These are phyloP conservation scores for Xanthoceras sorbifolium DNA, from an alignment of 345 rosid species.

Conservation along the genomic window DNA sequence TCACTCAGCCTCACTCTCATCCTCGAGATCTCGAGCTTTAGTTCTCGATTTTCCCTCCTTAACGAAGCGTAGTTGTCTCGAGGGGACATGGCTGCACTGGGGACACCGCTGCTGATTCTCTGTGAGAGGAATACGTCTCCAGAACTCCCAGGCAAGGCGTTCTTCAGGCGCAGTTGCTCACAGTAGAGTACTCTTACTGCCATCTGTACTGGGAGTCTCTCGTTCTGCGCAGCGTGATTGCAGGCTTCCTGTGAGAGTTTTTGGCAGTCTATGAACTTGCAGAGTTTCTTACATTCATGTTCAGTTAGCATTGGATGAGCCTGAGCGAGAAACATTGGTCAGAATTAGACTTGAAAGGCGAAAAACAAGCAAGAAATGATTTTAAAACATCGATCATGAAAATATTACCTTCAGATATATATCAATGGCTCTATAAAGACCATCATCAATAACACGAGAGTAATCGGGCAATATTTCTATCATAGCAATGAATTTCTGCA, in stretches of 20 bases:
- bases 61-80: constrained; percentile 69
- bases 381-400: background rate
- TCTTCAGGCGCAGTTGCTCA: constrained; percentile 73
- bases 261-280: constrained; percentile 69
- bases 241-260: constrained; percentile 62
- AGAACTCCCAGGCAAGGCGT: constrained; percentile 54
- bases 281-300: constrained; percentile 60
- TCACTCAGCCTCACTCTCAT: constrained; percentile 75
- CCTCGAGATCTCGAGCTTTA: constrained; percentile 71
- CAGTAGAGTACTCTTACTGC: constrained; percentile 59
- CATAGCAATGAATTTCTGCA: constrained; percentile 67
- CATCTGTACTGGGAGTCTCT: constrained; percentile 64
- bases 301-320: constrained; percentile 67
- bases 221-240: constrained; percentile 65
- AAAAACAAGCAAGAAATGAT: background rate
- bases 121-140: constrained; percentile 70
- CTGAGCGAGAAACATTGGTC: constrained; percentile 28
- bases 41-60: constrained; percentile 71
- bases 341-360: background rate
- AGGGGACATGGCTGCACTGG: constrained; percentile 75
- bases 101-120: constrained; percentile 72
- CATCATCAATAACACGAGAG: constrained; percentile 79
- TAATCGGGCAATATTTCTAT: constrained; percentile 74
- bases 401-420: constrained; percentile 71
- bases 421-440: constrained; percentile 79